A percentile compares a stretch with the other conserved stretches of the same genome.
These are phyloP conservation scores for Venturia asperata DNA, from an alignment of 2,329 filamentous ascomycete genomes.

Conservation along the genomic window DNA sequence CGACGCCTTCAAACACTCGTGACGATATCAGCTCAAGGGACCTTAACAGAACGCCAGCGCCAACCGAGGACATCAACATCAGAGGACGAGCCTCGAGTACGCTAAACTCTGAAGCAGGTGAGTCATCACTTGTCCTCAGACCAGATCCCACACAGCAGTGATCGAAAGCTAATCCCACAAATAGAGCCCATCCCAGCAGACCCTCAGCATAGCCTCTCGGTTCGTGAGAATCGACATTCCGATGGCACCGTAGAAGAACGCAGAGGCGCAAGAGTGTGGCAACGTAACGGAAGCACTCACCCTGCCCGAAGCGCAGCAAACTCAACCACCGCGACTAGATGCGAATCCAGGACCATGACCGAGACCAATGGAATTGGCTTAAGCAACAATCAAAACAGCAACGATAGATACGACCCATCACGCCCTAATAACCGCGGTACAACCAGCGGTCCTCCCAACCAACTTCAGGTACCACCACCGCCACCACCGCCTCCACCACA, in stretches of 20 bases:
- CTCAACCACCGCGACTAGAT: neutral
- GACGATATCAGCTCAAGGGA: neutral
- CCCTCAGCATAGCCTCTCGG: neutral
- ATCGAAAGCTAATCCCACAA: neutral
- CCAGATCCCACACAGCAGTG: neutral
- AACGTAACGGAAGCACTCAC: neutral
- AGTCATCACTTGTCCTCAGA: neutral
- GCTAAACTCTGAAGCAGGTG: neutral
- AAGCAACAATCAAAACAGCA: neutral
- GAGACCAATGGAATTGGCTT: neutral
- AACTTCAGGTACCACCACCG: neutral
- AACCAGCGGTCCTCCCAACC: neutral
- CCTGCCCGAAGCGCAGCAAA: neutral
- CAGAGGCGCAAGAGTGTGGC: neutral
- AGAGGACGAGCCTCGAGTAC: neutral
- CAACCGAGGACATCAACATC: neutral
- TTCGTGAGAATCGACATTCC: neutral
- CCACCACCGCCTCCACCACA: neutral
- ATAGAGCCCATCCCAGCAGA: neutral
- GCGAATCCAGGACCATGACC: neutral
- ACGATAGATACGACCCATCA: neutral
- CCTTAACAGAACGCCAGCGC: neutral
- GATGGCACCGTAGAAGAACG: neutral
- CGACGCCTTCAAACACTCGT: constrained; percentile 1
- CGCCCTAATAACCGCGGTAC: neutral